Conservation (phyloP, 1,139 yeast genomes). For the Pichia sp. region DNA sequence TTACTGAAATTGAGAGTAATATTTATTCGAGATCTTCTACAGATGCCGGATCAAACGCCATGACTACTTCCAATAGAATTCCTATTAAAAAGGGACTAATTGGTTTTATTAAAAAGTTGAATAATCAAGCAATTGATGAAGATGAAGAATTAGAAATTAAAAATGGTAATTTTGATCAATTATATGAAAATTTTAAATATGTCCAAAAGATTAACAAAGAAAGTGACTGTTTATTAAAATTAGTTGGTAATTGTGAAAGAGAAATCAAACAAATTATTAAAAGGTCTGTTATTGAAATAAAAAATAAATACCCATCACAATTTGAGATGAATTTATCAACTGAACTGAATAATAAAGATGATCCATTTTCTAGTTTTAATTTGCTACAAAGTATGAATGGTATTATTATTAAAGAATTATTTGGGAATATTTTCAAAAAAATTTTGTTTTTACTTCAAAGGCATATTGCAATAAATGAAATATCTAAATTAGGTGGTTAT, state of each 20-base stretch:
- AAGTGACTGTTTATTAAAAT: slow-evolving; percentile 51
- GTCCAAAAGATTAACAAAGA: slow-evolving; percentile 47
- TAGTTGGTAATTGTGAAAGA: slow-evolving; percentile 41
- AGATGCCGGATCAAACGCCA: too few species aligned
- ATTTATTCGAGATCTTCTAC: slow-evolving; percentile 49
- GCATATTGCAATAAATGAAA: slow-evolving; percentile 51
- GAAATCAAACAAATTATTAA: slow-evolving; percentile 52
- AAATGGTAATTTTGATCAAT: slow-evolving; percentile 17
- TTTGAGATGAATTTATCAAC: slow-evolving; percentile 20
- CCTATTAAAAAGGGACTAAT: slow-evolving; percentile 21
- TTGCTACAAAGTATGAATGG: slow-evolving; percentile 46
- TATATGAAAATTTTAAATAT: slow-evolving; percentile 16
- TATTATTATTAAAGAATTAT: slow-evolving; percentile 59
- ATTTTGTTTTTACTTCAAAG: slow-evolving; percentile 61
- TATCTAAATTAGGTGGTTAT: slow-evolving; percentile 20
- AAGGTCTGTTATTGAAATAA: slow-evolving; percentile 60
- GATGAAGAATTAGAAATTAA: slow-evolving; percentile 23
- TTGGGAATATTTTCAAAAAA: slow-evolving; percentile 61
- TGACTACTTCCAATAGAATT: slow-evolving; percentile 6
- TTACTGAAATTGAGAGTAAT: slow-evolving; percentile 72
- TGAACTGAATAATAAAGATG: slow-evolving; percentile 8
- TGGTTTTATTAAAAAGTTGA: slow-evolving; percentile 20
- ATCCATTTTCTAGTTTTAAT: slow-evolving; percentile 28
- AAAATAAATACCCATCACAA: slow-evolving; percentile 43
- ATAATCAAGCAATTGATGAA: slow-evolving; percentile 17